A percentile compares a stretch with the other conserved stretches of the same genome.
phyloP scores from a whole-genome alignment of 83 land plant genomes.

The Thuja plicata region DNA sequence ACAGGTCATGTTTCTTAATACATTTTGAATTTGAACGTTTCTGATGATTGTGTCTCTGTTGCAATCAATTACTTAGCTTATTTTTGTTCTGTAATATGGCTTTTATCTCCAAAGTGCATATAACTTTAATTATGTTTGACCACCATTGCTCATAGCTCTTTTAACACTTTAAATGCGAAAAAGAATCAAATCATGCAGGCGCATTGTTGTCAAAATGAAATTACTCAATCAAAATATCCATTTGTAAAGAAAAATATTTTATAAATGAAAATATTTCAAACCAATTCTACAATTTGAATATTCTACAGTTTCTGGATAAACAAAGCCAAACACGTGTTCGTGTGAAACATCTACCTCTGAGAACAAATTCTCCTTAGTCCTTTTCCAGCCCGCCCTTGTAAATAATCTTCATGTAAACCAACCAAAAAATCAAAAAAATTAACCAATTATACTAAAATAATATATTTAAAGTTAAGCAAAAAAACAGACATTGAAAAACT shows the following conservation, averaged over 20 bases:
- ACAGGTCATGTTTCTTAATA: not conserved
- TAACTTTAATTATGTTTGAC: not conserved
- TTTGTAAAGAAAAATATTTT: not conserved
- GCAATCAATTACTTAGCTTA: not conserved
- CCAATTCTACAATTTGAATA: not conserved
- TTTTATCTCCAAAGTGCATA: not conserved
- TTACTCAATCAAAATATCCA: not conserved
- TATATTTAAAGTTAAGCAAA: not conserved
- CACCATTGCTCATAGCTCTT: not conserved
- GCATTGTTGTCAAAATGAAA: not conserved
- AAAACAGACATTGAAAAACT: not conserved
- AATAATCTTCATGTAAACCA: slow-evolving; percentile 45
- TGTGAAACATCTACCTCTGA: slow-evolving; percentile 39
- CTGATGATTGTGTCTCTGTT: not conserved
- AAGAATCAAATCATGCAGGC: not conserved
- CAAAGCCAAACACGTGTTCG: not conserved
- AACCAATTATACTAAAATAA: not conserved
- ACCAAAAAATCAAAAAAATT: not conserved
- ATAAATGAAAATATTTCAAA: not conserved
- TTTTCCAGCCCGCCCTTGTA: slow-evolving; percentile 67
- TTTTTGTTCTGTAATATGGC: not conserved
- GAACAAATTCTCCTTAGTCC: slow-evolving; percentile 59
- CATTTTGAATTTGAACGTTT: not conserved
- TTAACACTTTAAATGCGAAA: not conserved
- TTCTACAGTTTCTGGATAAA: not conserved